Evolutionary conservation across 2,329 filamentous ascomycete genomes (phyloP), one percentile per base, ranked within the genome.

Genomic region (Pseudocercospora fuligena): DNA sequence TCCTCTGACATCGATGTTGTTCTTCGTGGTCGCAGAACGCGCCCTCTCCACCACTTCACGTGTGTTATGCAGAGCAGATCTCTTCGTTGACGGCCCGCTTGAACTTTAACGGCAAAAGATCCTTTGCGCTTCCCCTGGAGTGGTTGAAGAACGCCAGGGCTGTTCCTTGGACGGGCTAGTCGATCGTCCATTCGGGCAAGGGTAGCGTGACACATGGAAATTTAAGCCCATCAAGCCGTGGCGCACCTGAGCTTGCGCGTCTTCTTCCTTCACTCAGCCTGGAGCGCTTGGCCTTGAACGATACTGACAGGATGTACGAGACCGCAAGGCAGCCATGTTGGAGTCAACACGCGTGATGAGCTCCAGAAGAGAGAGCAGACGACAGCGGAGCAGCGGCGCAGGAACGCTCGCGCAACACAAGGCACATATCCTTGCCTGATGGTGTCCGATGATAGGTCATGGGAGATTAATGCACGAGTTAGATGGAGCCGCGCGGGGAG

Each of bases 151-250:
- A 47, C 46, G 21, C 47, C 47, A 51, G 47, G 47, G 19, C 47
- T 21, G 19, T 25, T 51, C 47, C 21, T 51, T 51, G 47, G 19
- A 51, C 47, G 12, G 47, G 47, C 19, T 51, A 33, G 53, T 31
- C 25, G 21, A 31, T 29, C 29, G 31, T n/a, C 54, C 25, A 29
- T 36, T 58, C 27, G 29, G 31, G 43, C 40, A 61, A 51, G 59
- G 8, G 27, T 61, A 25, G 43, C 59, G 19, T 61, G 59, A 61
- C 59, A 61, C 59, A 51, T 51, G 46, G 59, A 61, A 51, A 61
- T 61, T 21, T 25, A 46, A 31, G 27, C 21, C n/a, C 9, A 29
- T 60, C 12, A 36, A 58, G 29, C 25, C 25, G 31, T 36, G 54
- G 54, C 54, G 54, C 29, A 14, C 14, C 33, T 19, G 54, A 36